These are phyloP conservation scores for Erythrobasidium hasegawianum DNA, from an alignment of 1,284 basidiomycete genomes.

Conservation along the genomic window DNA sequence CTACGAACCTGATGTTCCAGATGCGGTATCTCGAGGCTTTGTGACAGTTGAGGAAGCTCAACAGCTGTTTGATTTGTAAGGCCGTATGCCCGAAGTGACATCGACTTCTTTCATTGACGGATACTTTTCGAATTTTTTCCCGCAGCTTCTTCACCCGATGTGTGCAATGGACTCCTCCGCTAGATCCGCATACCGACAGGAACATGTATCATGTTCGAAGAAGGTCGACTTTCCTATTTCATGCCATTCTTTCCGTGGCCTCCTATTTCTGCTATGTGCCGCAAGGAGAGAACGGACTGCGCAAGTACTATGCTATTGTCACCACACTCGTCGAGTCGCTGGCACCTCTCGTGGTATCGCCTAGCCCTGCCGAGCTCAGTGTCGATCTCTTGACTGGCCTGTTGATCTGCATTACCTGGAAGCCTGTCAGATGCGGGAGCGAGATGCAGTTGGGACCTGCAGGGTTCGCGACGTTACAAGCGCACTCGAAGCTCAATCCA, in stretches of 20 bases:
- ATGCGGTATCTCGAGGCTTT: conserved; percentile 30
- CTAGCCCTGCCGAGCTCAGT: conserved; percentile 30
- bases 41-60: conserved; percentile 33
- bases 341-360: conserved; percentile 23
- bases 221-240: conserved; percentile 34
- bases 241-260: conserved; percentile 26
- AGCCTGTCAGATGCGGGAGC: conserved; percentile 29
- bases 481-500: conserved; percentile 32
- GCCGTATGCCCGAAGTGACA: neutral
- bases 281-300: conserved; percentile 31
- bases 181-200: conserved; percentile 24
- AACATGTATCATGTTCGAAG: conserved; percentile 34
- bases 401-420: conserved; percentile 34
- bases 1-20: conserved; percentile 31
- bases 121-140: neutral
- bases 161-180: conserved; percentile 32
- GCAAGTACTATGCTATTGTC: conserved; percentile 34
- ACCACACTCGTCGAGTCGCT: conserved; percentile 33
- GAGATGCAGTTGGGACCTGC: conserved; percentile 33
- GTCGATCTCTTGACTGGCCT: conserved; percentile 32
- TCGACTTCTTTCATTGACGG: too few relatives aligned
- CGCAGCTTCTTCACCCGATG: conserved; percentile 29
- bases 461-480: conserved; percentile 23
- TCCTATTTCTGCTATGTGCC: conserved; percentile 34
- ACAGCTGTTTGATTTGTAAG: conserved; percentile 34